phyloP scores from a whole-genome alignment of 495 filamentous ascomycete species.

The Daldinia childiae region DNA sequence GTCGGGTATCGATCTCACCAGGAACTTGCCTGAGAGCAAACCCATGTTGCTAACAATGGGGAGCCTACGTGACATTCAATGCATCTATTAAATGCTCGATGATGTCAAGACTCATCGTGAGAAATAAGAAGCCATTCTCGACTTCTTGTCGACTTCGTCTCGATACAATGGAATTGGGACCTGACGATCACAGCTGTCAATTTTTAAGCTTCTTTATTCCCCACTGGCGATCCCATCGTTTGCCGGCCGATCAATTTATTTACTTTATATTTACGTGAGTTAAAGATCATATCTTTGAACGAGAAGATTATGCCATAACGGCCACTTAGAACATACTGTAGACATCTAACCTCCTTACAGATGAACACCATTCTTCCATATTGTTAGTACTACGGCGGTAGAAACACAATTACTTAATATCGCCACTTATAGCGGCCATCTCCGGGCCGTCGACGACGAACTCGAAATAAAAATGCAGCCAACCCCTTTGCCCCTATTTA shows the following conservation, averaged over 20 bases:
- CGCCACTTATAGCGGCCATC: slow-evolving; percentile 29
- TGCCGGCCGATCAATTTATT: slow-evolving; percentile 13
- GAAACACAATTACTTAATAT: slow-evolving; percentile 14
- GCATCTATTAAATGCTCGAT: slow-evolving; percentile 21
- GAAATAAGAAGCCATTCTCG: neutral
- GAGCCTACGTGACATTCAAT: slow-evolving; percentile 7
- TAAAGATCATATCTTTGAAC: neutral
- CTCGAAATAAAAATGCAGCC: neutral
- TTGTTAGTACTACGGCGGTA: slow-evolving; percentile 12
- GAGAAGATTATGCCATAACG: neutral
- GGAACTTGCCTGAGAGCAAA: neutral
- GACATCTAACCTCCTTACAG: neutral
- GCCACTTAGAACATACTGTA: neutral
- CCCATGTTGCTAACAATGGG: neutral
- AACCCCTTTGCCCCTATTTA: neutral
- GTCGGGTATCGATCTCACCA: slow-evolving; percentile 7
- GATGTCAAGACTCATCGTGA: slow-evolving; percentile 8
- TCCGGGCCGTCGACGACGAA: slow-evolving; percentile 1
- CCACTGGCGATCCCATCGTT: slow-evolving; percentile 16
- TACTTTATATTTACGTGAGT: neutral
- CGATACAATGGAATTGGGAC: slow-evolving; percentile 4
- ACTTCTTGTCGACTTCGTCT: neutral
- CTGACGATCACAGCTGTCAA: slow-evolving; percentile 35
- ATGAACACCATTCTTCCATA: slow-evolving; percentile 26
- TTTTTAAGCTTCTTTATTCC: slow-evolving; percentile 32